Base-by-base conservation (phyloP, 2,329 filamentous ascomycete genomes). In the Ophiocordyceps camponoti-saundersi region DNA sequence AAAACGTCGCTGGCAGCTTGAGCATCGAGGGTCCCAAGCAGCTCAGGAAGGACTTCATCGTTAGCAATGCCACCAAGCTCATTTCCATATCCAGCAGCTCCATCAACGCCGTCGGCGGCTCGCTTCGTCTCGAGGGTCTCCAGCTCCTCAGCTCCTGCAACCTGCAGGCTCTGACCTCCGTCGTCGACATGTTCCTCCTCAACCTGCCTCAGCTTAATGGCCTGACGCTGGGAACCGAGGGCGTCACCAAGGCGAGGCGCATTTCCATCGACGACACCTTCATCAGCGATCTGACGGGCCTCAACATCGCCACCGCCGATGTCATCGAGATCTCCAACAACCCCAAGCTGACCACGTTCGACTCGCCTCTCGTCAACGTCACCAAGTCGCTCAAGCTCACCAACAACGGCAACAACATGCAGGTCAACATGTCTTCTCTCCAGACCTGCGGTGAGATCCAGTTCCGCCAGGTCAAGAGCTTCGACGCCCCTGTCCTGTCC, bases 251-350 rank as follows among this genome's bases (percentile, higher is more conserved):
- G 62, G 85, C 85, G 50, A 68, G 67, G 53, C 74, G 68, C 52
- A 75, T 98, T 55, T 66, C 69, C 55, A 89, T 98, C 62, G 76
- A 79, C 66, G 92, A 98, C 71, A 98, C 92, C 45, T 79, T 81
- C 65, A 77, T 98, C 56, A 75, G 70, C 62, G 79, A 75, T 53
- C 76, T 98, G 50, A 72, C 81, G 54, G 88, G 87, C 59, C 84
- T 98, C 62, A 83, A 87, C 62, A 73, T 96, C 53, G 66, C 77
- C 52, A 73, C 74, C n/a, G 80, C 87, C 47, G 73, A 77, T 48
- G 72, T 69, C 54, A 77, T 98, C 62, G 72, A 85, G 63, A 82
- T 98, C 66, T 82, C 85, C 75, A 95, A 95, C 80, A 96, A 96
- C 79, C 70, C 69, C 51, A 81, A 82, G 61, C 74, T 98, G 56